A percentile compares a stretch with the other conserved stretches of the same genome.
These are phyloP conservation scores for Tagetes patula DNA, from an alignment of 129 eudicot species.

Conservation along the genomic window DNA sequence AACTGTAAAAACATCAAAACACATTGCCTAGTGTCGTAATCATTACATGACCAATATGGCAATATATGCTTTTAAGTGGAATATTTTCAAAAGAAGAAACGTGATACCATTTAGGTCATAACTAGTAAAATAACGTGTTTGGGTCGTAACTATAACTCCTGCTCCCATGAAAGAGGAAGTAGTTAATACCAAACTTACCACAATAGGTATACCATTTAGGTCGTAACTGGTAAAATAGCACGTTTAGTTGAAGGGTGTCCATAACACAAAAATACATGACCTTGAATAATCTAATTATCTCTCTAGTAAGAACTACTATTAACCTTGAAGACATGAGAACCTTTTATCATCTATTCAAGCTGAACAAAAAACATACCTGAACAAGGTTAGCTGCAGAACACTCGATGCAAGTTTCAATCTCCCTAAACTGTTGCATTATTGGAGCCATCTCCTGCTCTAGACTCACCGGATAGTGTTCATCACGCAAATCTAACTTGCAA, in stretches of 20 bases:
- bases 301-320: neutral
- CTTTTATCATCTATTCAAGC: constrained; percentile 3
- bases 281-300: neutral
- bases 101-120: neutral
- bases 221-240: constrained; percentile 11
- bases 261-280: neutral
- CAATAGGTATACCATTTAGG: constrained; percentile 10
- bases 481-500: constrained; percentile 84
- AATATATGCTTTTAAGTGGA: constrained; percentile 17
- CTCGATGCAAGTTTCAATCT: constrained; percentile 97
- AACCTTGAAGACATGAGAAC: constrained; percentile 6
- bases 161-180: neutral
- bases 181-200: constrained; percentile 1
- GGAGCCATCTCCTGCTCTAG: constrained; percentile 89
- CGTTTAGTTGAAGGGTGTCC: neutral
- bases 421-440: constrained; percentile 91
- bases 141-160: neutral
- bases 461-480: constrained; percentile 64
- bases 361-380: constrained; percentile 59
- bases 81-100: neutral
- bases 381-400: constrained; percentile 91
- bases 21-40: constrained; percentile 15
- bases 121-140: too few relatives aligned
- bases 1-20: constrained; percentile 19
- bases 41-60: neutral